Conservation (phyloP, 2,329 filamentous ascomycete genomes). For the Penicillium sp. region DNA sequence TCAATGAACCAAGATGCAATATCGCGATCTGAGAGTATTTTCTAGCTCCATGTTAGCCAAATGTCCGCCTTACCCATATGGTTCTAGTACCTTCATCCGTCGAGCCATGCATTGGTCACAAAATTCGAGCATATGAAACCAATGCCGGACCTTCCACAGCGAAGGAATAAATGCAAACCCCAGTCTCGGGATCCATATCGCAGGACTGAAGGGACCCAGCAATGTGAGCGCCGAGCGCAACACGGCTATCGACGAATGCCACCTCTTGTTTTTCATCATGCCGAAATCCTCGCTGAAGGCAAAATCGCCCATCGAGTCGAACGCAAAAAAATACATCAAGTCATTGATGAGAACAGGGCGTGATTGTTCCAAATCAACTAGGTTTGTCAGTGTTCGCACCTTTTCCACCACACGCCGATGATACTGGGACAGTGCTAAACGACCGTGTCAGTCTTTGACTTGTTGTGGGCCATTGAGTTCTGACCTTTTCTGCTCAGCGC, state of each 20-base stretch:
- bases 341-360: slow-evolving; percentile 5
- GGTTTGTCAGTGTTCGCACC: not conserved
- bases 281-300: slow-evolving; percentile 40
- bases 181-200: slow-evolving; percentile 23
- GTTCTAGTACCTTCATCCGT: slow-evolving; percentile 1
- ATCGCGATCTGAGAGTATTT: not conserved
- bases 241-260: slow-evolving; percentile 15
- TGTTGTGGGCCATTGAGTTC: rapidly evolving
- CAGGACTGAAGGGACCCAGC: slow-evolving; percentile 17
- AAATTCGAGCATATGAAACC: slow-evolving; percentile 11
- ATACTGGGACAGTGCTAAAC: not conserved
- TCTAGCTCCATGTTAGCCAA: not conserved
- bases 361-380: not conserved
- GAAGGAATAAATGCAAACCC: slow-evolving; percentile 15
- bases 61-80: not conserved
- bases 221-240: slow-evolving; percentile 15
- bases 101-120: slow-evolving; percentile 37
- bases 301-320: slow-evolving; percentile 45
- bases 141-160: slow-evolving; percentile 6
- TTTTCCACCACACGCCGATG: not conserved
- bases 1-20: slow-evolving; percentile 13
- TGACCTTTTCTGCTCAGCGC: not conserved
- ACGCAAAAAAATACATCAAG: slow-evolving; percentile 31
- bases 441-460: not conserved
- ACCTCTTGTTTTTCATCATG: slow-evolving; percentile 27